Base-by-base conservation (phyloP, 2,329 filamentous ascomycete genomes). In the Xylariales sp. region DNA sequence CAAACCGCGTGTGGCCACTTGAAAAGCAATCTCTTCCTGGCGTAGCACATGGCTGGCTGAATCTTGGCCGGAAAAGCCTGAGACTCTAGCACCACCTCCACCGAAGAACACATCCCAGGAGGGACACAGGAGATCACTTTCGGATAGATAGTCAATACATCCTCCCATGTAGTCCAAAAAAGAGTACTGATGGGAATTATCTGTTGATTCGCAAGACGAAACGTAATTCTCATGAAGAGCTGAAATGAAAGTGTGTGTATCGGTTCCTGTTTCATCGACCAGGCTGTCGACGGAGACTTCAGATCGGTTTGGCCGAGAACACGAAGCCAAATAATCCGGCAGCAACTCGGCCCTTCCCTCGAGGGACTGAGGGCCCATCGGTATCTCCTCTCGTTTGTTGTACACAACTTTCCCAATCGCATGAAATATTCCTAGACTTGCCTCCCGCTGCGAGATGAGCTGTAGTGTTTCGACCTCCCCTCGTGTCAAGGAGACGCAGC, bases 391-490 rank as follows among this genome's bases (percentile, higher is more conserved):
- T 53, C 96, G 88, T 78, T 97, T 99, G 82, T 99, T 99, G 82
- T 98, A 97, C 0, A 98, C 90, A 2, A 99, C 93, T 77, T 96
- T 97, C 3, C 95, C 96, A 12, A 98, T 92, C 0, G 96, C 94
- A 78, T 99, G 96, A 76, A 99, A 99, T 58, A 99, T 93, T 1
- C 95, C 96, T 2, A 99, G 83, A 70, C 91, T 97, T 16, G 92
- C 91, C 81, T 98, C 96, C 64, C 96, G 88, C 75, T 94, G 93
- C 0, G 92, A 93, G 28, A 98, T 88, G 67, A 96, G 83, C 75
- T 93, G 89, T 9, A 98, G 80, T 5, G 90, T 94, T 70, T 97
- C 91, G 66, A 88, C 84, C 78, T 98, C 96, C 75, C 91, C 90
- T 68, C 87, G 86, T 0, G 94, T 97, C 65, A 97, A 80, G 3